Evolutionary conservation across 768 basidiomycete genomes (phyloP).

Genomic region (Pleurotus ostreatus): DNA sequence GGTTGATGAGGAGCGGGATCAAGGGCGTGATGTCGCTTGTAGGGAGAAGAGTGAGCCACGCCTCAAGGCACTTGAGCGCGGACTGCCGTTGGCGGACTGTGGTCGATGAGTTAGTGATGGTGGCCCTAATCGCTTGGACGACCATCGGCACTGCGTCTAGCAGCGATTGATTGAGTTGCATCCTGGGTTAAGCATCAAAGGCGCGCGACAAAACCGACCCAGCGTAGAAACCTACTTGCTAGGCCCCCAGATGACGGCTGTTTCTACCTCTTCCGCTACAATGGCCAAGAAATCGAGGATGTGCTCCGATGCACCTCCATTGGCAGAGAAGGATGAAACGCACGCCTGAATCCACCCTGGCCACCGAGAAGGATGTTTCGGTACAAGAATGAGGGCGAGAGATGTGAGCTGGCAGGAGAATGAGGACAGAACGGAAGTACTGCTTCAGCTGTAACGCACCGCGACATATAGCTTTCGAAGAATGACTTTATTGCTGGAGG

Average conservation of each 20-base stretch:
- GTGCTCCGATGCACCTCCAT: constrained; percentile 54
- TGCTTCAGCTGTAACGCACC: constrained; percentile 39
- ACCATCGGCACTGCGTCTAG: constrained; percentile 69
- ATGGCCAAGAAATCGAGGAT: constrained; percentile 78
- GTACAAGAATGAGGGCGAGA: constrained; percentile 67
- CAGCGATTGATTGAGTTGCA: constrained; percentile 62
- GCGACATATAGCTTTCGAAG: constrained; percentile 86
- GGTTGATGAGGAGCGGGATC: constrained; percentile 59
- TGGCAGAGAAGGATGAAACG: constrained; percentile 55
- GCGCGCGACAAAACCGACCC: too few species aligned
- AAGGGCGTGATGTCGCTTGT: constrained; percentile 71
- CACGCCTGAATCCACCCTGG: constrained; percentile 73
- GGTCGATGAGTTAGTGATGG: constrained; percentile 40
- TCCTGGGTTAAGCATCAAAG: constrained; percentile 30
- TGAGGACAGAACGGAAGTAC: constrained; percentile 1
- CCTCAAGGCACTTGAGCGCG: constrained; percentile 75
- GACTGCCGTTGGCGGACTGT: constrained; percentile 51
- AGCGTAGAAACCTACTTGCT: constrained; percentile 54
- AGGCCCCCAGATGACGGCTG: constrained; percentile 69
- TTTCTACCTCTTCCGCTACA: constrained; percentile 76
- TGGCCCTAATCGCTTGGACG: constrained; percentile 57
- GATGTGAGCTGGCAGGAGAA: constrained; percentile 47
- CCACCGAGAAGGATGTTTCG: constrained; percentile 58
- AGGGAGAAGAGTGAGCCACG: constrained; percentile 74
- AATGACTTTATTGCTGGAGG: constrained; percentile 62